Evolutionary conservation across 495 filamentous ascomycete species (phyloP).

Genomic region (Penicillium simplicissimum): DNA sequence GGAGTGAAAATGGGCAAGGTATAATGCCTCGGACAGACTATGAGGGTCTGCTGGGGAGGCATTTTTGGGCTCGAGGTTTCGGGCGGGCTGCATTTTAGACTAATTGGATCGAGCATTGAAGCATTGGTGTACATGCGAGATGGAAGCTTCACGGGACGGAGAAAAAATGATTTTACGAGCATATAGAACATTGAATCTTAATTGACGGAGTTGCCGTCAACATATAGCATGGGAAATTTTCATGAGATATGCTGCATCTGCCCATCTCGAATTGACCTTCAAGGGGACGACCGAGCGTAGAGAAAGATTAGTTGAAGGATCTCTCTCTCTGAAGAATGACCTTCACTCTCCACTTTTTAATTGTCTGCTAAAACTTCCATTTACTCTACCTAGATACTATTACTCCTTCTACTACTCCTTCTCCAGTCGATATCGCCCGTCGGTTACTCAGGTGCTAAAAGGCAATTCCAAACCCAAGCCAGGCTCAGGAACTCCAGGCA

Average conservation of each 20-base stretch:
- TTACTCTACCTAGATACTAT: no score
- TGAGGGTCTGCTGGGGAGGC: not conserved
- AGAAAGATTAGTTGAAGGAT: no score
- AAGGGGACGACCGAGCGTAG: no score
- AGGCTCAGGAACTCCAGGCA: not conserved
- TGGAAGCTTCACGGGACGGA: not conserved
- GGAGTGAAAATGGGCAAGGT: constrained; percentile 39
- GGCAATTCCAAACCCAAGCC: not conserved
- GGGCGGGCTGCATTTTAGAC: not conserved
- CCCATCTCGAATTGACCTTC: no score
- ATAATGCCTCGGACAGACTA: constrained; percentile 10
- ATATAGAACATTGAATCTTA: not conserved
- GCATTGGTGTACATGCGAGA: not conserved
- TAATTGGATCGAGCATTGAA: not conserved
- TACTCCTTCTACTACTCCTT: no score
- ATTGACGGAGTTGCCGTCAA: no score
- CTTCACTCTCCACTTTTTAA: no score
- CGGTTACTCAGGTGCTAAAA: not conserved
- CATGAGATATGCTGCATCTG: no score
- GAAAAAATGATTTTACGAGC: not conserved
- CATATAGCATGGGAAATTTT: no score
- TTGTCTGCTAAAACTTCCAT: no score
- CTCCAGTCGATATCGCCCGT: not conserved
- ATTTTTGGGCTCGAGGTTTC: no score
- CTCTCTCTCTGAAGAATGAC: no score